Percentiles rank a stretch among this genome's conserved stretches.
These are phyloP conservation scores for Melampsora larici-populina DNA, from an alignment of 1,284 basidiomycete genomes.

Conservation along the genomic window DNA sequence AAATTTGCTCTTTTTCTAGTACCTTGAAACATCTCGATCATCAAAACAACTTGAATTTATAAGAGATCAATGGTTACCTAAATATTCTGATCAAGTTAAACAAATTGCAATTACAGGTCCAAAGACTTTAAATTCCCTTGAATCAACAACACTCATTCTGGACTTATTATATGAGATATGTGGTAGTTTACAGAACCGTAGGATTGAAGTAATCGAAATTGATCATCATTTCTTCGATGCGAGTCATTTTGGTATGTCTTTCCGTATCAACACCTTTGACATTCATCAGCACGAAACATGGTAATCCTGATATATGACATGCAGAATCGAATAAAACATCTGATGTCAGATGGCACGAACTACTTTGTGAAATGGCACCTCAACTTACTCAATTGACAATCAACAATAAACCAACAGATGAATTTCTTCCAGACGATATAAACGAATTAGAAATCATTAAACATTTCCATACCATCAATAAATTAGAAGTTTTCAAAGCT, in stretches of 20 bases:
- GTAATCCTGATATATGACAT: background rate
- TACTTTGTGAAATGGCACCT: background rate
- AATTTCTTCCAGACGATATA: background rate
- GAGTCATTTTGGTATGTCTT: background rate
- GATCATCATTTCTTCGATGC: background rate
- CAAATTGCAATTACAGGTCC: background rate
- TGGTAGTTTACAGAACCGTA: background rate
- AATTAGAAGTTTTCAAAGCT: background rate
- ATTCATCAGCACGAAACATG: background rate
- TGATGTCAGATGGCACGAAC: background rate
- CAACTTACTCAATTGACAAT: background rate
- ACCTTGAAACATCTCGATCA: background rate
- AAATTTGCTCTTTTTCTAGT: background rate
- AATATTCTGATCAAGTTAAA: background rate
- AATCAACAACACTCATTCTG: background rate
- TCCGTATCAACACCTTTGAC: background rate
- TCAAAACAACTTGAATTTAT: background rate
- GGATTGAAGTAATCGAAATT: background rate
- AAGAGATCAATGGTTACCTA: background rate
- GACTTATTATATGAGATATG: background rate
- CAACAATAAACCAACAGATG: background rate
- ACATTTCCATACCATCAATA: background rate
- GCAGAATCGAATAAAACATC: background rate
- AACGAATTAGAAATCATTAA: background rate
- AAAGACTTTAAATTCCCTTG: background rate